A percentile compares a stretch with the other conserved stretches of the same genome.
Evolutionary conservation across 371 early-diverging fungal genomes (phyloP).

Genomic region (Haplosporangium sp.): DNA sequence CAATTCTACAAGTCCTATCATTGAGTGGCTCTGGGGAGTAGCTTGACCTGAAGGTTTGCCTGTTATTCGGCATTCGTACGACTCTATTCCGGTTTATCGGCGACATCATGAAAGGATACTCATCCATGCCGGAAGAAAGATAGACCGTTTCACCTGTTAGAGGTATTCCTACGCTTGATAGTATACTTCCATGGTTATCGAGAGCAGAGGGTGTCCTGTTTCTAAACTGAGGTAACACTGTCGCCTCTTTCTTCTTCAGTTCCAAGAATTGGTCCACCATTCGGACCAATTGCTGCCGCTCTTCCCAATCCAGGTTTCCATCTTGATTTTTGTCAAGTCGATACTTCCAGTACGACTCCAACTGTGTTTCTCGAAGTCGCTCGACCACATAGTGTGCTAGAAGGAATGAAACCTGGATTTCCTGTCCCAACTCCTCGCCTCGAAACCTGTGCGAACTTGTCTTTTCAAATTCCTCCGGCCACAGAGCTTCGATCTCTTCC

Average conservation of each 20-base stretch:
- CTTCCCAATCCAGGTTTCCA: slow-evolving; percentile 37
- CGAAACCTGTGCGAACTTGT: slow-evolving; percentile 57
- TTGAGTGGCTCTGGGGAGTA: no score
- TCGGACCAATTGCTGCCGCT: slow-evolving; percentile 35
- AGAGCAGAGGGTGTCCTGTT: slow-evolving; percentile 2
- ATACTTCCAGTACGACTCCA: slow-evolving; percentile 45
- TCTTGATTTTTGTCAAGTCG: slow-evolving; percentile 52
- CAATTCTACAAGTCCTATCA: slow-evolving; percentile 13
- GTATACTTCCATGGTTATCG: neutral
- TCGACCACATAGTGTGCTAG: slow-evolving; percentile 57
- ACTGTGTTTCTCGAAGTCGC: slow-evolving; percentile 50
- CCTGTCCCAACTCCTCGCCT: slow-evolving; percentile 40
- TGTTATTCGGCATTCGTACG: neutral
- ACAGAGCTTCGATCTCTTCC: slow-evolving; percentile 41
- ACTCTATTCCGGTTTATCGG: neutral
- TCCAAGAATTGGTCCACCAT: slow-evolving; percentile 15
- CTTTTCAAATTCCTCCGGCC: slow-evolving; percentile 48
- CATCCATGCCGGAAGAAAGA: slow-evolving; percentile 28
- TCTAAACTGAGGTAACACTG: neutral
- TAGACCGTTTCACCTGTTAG: slow-evolving; percentile 17
- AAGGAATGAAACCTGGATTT: slow-evolving; percentile 43
- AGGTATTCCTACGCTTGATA: slow-evolving; percentile 16
- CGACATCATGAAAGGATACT: slow-evolving; percentile 37
- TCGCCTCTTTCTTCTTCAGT: neutral
- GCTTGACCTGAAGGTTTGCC: neutral